Evolutionary conservation across 2,329 filamentous ascomycete genomes (phyloP), one percentile per base, ranked within the genome.

Genomic region (Microsporum audouinii): DNA sequence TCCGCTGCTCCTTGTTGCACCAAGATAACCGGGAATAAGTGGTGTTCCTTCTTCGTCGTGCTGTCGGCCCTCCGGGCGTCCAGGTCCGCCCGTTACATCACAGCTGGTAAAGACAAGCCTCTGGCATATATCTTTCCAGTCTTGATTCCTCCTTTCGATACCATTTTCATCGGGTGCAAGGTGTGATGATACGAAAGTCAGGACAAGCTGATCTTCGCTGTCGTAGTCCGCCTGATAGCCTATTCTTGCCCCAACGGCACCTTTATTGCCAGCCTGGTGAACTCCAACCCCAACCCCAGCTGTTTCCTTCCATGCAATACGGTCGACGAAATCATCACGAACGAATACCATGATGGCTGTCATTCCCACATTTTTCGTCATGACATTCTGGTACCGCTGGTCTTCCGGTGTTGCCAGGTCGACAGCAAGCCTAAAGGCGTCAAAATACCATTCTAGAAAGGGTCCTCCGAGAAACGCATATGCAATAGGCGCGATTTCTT

Each of bases 211-310:
- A 57, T 76, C 72, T 45, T 77, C 75, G 3, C 67, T 67, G 12
- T 72, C 70, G 4, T 65, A 70, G 38, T 70, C 70, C 4, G n/a
- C 47, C 17, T 73, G 69, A 68, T 89, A 87, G 12, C 84, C 80
- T 49, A 94, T 74, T 38, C 91, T 81, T 63, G 92, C 79, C 0
- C 88, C 94, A 0, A 95, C 88, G 2, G 91, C 92, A 34, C 92
- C 94, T 75, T 99, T 99, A 74, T 96, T 96, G 14, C 91, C 94
- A 87, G 96, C 94, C 57, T 92, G 87, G 62, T 85, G 86, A 0
- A 91, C 73, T 0, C 94, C 94, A 57, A 96, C 88, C 0, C 94
- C 91, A 1, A 91, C 87, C 59, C 88, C 88, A 1, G 88, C 89
- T n/a, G 84, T 85, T 65, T 89, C 82, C n/a, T 94, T 77, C 68